These are phyloP conservation scores for Trichoderma asperelloides DNA, from an alignment of 495 filamentous ascomycete species.

Conservation along the genomic window DNA sequence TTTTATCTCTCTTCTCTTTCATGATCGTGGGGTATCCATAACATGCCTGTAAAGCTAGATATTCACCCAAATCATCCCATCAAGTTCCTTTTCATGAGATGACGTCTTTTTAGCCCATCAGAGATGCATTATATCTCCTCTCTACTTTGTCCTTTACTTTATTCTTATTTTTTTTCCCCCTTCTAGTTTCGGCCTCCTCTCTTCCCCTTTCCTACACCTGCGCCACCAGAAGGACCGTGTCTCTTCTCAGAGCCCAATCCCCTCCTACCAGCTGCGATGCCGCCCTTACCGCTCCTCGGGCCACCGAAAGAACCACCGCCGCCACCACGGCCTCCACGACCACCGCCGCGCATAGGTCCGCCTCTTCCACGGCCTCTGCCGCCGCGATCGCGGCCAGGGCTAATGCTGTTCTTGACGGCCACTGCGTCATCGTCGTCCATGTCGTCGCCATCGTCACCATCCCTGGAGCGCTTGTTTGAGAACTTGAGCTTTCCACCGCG, in stretches of 20 bases:
- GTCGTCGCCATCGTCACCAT: slow-evolving; percentile 48
- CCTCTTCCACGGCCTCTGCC: slow-evolving; percentile 19
- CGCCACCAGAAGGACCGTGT: slow-evolving; percentile 24
- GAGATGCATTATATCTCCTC: too few relatives aligned
- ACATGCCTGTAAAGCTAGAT: neutral
- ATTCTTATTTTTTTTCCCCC: neutral
- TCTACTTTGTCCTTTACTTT: too few relatives aligned
- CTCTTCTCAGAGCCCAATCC: slow-evolving; percentile 39
- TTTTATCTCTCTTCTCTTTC: neutral
- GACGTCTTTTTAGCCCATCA: too few relatives aligned
- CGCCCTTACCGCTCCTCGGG: slow-evolving; percentile 28
- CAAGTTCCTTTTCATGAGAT: neutral
- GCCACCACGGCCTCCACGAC: slow-evolving; percentile 22
- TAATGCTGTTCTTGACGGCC: slow-evolving; percentile 38
- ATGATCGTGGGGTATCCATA: neutral
- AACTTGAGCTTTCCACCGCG: slow-evolving; percentile 85
- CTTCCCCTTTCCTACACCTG: slow-evolving; percentile 32
- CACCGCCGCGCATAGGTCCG: slow-evolving; percentile 17
- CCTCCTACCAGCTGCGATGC: slow-evolving; percentile 35
- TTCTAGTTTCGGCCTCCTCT: slow-evolving; percentile 10
- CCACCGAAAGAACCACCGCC: slow-evolving; percentile 15
- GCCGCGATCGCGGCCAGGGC: slow-evolving; percentile 14
- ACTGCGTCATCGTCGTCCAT: slow-evolving; percentile 59
- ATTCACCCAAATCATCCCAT: neutral
- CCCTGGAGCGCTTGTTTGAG: slow-evolving; percentile 53